These are phyloP conservation scores for Pseudocercospora fuligena DNA, from an alignment of 2,329 filamentous ascomycete genomes.

Conservation along the genomic window DNA sequence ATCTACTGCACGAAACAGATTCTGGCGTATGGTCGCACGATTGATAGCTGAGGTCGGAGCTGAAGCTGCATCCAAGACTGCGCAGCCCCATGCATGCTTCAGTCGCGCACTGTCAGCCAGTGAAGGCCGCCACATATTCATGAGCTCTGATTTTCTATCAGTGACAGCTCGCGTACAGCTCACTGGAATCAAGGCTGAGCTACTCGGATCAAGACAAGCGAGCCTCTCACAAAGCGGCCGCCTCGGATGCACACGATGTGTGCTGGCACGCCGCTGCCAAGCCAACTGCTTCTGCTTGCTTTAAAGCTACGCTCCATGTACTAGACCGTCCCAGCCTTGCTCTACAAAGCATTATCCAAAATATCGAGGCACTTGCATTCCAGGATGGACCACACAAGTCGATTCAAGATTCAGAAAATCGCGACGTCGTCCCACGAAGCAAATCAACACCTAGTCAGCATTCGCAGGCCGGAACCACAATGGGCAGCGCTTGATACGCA, in stretches of 20 bases:
- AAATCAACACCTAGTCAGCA: background rate
- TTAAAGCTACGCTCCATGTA: background rate
- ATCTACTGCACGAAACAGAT: background rate
- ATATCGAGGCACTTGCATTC: background rate
- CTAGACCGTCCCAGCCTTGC: background rate
- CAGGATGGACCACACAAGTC: background rate
- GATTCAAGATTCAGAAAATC: background rate
- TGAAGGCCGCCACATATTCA: background rate
- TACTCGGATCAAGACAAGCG: background rate
- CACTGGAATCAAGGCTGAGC: background rate
- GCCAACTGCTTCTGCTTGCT: background rate
- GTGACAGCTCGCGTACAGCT: background rate
- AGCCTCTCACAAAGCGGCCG: background rate
- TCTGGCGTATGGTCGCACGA: background rate
- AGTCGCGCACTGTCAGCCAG: background rate
- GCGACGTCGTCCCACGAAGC: background rate
- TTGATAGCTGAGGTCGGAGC: background rate
- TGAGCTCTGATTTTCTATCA: background rate
- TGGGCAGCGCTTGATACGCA: background rate
- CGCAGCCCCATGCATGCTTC: background rate
- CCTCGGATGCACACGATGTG: background rate
- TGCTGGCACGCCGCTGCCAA: background rate
- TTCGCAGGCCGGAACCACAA: background rate
- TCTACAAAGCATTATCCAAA: background rate
- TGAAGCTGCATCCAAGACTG: background rate